Conservation (phyloP, 2,329 filamentous ascomycete species). For the Xylaria digitata region DNA sequence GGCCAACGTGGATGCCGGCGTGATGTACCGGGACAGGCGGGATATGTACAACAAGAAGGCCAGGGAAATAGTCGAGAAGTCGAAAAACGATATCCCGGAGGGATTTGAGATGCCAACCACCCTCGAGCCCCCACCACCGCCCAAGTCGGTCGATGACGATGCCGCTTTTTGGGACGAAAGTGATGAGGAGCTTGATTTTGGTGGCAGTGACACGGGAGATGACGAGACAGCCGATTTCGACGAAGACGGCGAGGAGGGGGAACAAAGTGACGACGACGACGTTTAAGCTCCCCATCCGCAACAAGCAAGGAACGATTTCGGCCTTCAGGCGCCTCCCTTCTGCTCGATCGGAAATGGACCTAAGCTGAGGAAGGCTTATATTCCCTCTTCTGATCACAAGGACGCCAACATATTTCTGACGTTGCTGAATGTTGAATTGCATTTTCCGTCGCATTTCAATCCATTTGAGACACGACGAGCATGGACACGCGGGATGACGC, state of each 20-base stretch:
- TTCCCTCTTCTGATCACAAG: background rate
- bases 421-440: background rate
- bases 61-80: conserved; percentile 74
- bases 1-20: conserved; percentile 92
- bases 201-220: conserved; percentile 74
- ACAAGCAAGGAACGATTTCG: background rate
- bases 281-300: conserved; percentile 49
- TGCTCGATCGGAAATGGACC: background rate
- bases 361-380: background rate
- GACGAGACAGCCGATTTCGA: conserved; percentile 70
- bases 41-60: conserved; percentile 77
- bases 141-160: conserved; percentile 75
- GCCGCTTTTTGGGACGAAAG: conserved; percentile 85
- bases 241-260: conserved; percentile 63
- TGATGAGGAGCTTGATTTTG: conserved; percentile 81
- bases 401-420: background rate
- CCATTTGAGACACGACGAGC: background rate
- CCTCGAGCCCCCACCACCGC: conserved; percentile 68
- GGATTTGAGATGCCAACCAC: conserved; percentile 86
- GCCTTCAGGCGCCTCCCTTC: background rate
- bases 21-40: conserved; percentile 82
- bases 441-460: background rate
- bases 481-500: conserved; percentile 1
- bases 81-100: conserved; percentile 81
- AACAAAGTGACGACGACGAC: conserved; percentile 65